Percentiles rank a stretch among this genome's conserved stretches.
Conservation (phyloP, 140 eudicot species). For the Stevia rebaudiana region DNA sequence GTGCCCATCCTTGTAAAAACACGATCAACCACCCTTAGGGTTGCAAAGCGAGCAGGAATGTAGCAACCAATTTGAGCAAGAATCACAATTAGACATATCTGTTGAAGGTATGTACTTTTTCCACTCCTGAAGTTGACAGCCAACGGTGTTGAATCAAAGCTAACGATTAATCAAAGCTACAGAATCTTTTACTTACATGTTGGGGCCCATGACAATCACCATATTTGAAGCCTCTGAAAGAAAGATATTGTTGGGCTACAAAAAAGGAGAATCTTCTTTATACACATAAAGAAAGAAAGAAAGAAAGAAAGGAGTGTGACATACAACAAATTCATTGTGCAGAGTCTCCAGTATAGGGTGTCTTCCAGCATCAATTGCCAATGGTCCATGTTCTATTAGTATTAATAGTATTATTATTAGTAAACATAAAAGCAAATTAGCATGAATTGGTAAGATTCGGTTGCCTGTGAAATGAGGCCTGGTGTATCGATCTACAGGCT, state of each 20-base stretch:
- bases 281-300: slow-evolving; percentile 8
- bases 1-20: slow-evolving; percentile 98
- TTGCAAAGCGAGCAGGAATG: slow-evolving; percentile 93
- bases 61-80: slow-evolving; percentile 99
- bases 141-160: too few species aligned
- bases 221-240: slow-evolving; percentile 98
- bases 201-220: slow-evolving; percentile 91
- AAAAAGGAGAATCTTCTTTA: slow-evolving; percentile 11
- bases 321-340: slow-evolving; percentile 89
- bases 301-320: slow-evolving; percentile 26
- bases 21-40: slow-evolving; percentile 83
- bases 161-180: background rate
- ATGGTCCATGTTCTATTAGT: slow-evolving; percentile 78
- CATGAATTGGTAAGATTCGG: slow-evolving; percentile 27
- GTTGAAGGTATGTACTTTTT: slow-evolving; percentile 97
- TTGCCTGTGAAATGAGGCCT: slow-evolving; percentile 88
- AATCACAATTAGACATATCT: slow-evolving; percentile 80
- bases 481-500: slow-evolving; percentile 83
- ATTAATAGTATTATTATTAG: too few species aligned
- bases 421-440: too few species aligned
- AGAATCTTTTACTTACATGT: slow-evolving; percentile 56
- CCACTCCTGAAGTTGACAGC: slow-evolving; percentile 78
- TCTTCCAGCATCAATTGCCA: slow-evolving; percentile 95
- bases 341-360: slow-evolving; percentile 90
- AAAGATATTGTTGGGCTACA: slow-evolving; percentile 88